Conservation (phyloP, 805 yeast genomes). For the Lachancea fermentati region DNA sequence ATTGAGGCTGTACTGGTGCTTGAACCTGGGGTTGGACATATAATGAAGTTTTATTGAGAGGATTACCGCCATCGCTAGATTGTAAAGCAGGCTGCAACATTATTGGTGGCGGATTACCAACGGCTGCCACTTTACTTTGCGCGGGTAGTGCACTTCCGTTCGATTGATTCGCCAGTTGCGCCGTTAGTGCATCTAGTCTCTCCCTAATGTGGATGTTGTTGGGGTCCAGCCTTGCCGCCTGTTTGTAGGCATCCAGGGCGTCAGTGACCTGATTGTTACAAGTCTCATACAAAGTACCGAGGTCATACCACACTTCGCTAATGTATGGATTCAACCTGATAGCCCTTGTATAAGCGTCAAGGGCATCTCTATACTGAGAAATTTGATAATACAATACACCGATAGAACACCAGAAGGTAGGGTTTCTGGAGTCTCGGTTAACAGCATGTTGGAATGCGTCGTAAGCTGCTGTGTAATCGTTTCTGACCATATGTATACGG, state of each 20-base stretch:
- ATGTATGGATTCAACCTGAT: slow-evolving; percentile 93
- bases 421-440: slow-evolving; percentile 91
- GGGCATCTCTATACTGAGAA: slow-evolving; percentile 91
- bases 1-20: slow-evolving; percentile 10
- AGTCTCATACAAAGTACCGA: slow-evolving; percentile 94
- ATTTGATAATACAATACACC: slow-evolving; percentile 97
- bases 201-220: slow-evolving; percentile 91
- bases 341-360: slow-evolving; percentile 96
- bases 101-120: slow-evolving; percentile 22
- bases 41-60: slow-evolving; percentile 17
- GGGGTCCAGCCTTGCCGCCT: slow-evolving; percentile 94
- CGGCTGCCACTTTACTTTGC: slow-evolving; percentile 15
- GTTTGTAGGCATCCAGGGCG: slow-evolving; percentile 94
- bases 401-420: slow-evolving; percentile 95
- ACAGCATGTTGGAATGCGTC: slow-evolving; percentile 99
- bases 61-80: slow-evolving; percentile 28
- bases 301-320: slow-evolving; percentile 97
- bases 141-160: slow-evolving; percentile 26
- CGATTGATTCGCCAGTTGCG: slow-evolving; percentile 38
- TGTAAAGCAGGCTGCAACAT: slow-evolving; percentile 32
- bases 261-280: slow-evolving; percentile 94
- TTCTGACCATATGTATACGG: slow-evolving; percentile 93
- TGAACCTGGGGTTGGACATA: slow-evolving; percentile 8
- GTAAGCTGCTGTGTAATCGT: slow-evolving; percentile 92
- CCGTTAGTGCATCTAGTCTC: slow-evolving; percentile 77